Base-by-base conservation (phyloP, 495 filamentous ascomycete genomes). In the Podospora anserina region DNA sequence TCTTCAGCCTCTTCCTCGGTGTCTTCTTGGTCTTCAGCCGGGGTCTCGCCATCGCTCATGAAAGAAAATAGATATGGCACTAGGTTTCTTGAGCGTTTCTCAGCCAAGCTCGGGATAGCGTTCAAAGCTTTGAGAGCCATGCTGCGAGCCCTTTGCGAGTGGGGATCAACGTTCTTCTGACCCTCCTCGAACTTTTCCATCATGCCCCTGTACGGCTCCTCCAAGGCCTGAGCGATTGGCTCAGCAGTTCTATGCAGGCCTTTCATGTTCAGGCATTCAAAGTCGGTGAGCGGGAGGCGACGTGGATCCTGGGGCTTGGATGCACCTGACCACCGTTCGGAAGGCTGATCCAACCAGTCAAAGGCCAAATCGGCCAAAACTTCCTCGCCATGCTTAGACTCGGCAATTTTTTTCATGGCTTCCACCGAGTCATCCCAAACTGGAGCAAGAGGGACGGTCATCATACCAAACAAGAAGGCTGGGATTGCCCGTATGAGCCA, bases 21-120 rank as follows among this genome's bases (percentile, higher is more conserved):
- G n/a, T 70, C 68, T 56, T 77, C 78, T 13, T 79, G 75, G 53
- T 79, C 76, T 5, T 49, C 39, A 2, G 39, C 9, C n/a, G 66
- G 74, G 44, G 82, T 80, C 30, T 86, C 82, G 5, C 81, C 80
- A 9, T 86, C 84, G 53, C 68, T 74, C 23, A 86, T 87, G 90
- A 94, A 97, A 6, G 88, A 86, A 15, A 99, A 79, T 44, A 99
- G 89, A 69, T 96, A 80, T 1, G 96, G 95, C 6, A 97, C 90
- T 19, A 99, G 80, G 66, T 86, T 85, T 28, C 93, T 88, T 34
- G 94, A 97, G 27, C 87, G 82, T 78, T 90, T 96, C 78, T 99
- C 95, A 1, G 92, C 94, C 64, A 94, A 74, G 20, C 82, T 78
- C 28, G 95, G 94, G 5, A 90, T 78, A 27, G 85, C 87, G 68